Percentiles rank a stretch among this genome's conserved stretches.
Evolutionary conservation across 345 rosid genomes (phyloP).

Genomic region (Isatis tinctoria): DNA sequence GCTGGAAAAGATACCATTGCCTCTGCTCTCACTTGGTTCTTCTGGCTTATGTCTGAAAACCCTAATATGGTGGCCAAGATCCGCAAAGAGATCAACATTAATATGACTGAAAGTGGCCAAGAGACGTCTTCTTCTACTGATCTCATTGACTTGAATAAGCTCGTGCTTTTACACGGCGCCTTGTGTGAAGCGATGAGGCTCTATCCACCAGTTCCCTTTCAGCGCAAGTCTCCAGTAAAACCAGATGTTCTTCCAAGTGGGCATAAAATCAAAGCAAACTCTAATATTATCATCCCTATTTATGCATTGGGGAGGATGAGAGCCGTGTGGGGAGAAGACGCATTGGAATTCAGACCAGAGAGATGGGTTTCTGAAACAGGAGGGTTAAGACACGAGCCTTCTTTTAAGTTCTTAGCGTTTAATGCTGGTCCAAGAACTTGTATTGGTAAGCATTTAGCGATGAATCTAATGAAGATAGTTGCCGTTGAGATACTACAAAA

Average conservation of each 20-base stretch:
- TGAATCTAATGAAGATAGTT: background rate
- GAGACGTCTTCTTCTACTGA: background rate
- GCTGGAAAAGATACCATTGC: conserved; percentile 35
- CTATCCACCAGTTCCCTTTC: conserved; percentile 25
- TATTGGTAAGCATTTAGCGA: background rate
- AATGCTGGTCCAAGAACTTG: conserved; percentile 1
- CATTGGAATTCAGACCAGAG: conserved; percentile 28
- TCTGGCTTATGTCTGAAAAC: conserved; percentile 36
- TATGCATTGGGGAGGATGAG: conserved; percentile 34
- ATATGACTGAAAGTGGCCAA: background rate
- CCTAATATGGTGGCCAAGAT: conserved; percentile 33
- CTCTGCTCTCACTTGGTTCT: conserved; percentile 39
- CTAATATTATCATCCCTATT: background rate
- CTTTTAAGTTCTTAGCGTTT: background rate
- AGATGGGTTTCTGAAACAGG: conserved; percentile 7
- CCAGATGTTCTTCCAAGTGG: conserved; percentile 34
- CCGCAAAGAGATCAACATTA: background rate
- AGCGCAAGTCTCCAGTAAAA: background rate
- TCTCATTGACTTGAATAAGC: background rate
- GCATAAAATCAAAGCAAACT: conserved; percentile 6
- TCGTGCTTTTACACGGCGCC: conserved; percentile 33
- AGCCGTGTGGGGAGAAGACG: conserved; percentile 22
- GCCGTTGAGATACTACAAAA: background rate
- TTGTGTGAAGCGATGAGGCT: conserved; percentile 31
- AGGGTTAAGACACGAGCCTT: background rate